phyloP scores from a whole-genome alignment of 2,329 filamentous ascomycete species.

The Xylariaceae sp. region DNA sequence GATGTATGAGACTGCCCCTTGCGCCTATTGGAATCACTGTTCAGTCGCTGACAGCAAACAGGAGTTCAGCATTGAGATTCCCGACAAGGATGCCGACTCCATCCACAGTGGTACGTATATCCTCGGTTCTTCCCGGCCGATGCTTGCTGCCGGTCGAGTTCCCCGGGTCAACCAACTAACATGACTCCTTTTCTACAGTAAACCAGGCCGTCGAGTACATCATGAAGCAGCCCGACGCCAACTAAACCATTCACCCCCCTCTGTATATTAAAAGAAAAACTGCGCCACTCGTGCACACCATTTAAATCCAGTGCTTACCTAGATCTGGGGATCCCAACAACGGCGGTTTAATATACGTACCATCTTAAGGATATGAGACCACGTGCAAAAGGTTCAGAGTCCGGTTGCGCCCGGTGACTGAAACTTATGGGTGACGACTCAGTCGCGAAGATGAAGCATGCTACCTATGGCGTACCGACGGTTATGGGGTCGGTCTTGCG shows the following conservation, averaged over 20 bases:
- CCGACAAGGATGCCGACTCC: constrained; percentile 90
- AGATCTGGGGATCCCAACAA: constrained; percentile 15
- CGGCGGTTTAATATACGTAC: constrained; percentile 13
- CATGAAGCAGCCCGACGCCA: constrained; percentile 84
- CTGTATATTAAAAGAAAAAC: constrained; percentile 28
- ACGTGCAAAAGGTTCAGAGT: constrained; percentile 11
- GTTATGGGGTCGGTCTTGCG: constrained; percentile 14
- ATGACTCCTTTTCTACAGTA: constrained; percentile 48
- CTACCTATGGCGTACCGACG: constrained; percentile 3
- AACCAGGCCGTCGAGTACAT: constrained; percentile 96
- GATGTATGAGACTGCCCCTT: constrained; percentile 56
- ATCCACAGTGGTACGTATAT: constrained; percentile 80
- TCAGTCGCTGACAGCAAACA: constrained; percentile 26
- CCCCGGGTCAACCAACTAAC: constrained; percentile 18
- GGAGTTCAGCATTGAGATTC: constrained; percentile 87
- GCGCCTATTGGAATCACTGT: not conserved
- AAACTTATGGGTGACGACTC: not conserved
- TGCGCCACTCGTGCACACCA: constrained; percentile 25
- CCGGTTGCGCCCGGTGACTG: not conserved
- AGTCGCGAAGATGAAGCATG: constrained; percentile 6
- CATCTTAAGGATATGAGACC: constrained; percentile 9
- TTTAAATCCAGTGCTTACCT: constrained; percentile 10
- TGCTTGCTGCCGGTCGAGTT: constrained; percentile 1
- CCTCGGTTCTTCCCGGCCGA: no score
- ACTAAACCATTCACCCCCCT: constrained; percentile 38